Percentiles rank a stretch among this genome's conserved stretches.
Evolutionary conservation across 768 basidiomycete species (phyloP).

Genomic region (Pleurotus ostreatus): DNA sequence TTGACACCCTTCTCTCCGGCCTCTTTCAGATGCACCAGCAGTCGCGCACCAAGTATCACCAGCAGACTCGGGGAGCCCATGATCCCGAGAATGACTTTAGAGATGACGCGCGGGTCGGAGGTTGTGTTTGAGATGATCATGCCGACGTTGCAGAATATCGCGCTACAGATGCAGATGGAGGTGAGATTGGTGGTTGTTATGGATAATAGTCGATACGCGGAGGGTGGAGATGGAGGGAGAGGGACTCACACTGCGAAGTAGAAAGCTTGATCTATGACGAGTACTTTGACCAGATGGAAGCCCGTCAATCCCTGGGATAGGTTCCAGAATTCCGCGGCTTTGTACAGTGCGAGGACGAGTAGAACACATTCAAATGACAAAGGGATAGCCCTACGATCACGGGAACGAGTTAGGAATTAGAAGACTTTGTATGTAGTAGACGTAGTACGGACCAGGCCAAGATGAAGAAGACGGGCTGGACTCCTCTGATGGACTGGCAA

Average conservation of each 20-base stretch:
- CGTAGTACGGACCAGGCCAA: not conserved
- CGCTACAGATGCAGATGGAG: not conserved
- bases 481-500: slow-evolving; percentile 1
- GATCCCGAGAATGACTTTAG: slow-evolving; percentile 4
- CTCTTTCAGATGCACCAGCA: slow-evolving; percentile 6
- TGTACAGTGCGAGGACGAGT: slow-evolving; percentile 1
- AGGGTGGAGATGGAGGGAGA: not conserved
- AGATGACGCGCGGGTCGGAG: slow-evolving; percentile 1
- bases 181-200: not conserved
- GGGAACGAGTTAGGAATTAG: not conserved
- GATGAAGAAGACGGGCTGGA: slow-evolving; percentile 4
- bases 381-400: not conserved
- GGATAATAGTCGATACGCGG: not conserved
- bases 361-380: slow-evolving; percentile 1
- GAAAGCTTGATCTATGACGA: not conserved
- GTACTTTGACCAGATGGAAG: slow-evolving; percentile 1
- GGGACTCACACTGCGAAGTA: slow-evolving; percentile 7
- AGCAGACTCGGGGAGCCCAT: slow-evolving; percentile 3
- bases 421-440: not conserved
- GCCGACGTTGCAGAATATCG: slow-evolving; percentile 6
- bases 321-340: slow-evolving; percentile 7
- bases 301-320: slow-evolving; percentile 3
- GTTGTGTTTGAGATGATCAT: slow-evolving; percentile 7
- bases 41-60: not conserved
- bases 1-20: slow-evolving; percentile 1